Evolutionary conservation across 805 yeast genomes (phyloP).

Genomic region (Yarrowia sp.): DNA sequence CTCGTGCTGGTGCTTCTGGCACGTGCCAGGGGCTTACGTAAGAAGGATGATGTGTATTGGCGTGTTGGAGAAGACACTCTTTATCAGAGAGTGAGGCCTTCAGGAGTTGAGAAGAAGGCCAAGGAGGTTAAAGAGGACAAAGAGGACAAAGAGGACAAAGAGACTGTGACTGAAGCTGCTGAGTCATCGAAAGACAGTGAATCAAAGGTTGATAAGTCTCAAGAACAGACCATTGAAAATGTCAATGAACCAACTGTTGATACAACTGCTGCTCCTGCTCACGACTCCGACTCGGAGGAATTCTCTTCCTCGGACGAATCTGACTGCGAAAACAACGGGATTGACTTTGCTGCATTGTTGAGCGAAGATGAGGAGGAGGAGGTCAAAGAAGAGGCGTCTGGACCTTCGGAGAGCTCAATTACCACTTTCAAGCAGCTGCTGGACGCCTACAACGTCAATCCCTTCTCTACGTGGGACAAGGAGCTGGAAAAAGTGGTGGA

Average conservation of each 20-base stretch:
- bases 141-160: background rate
- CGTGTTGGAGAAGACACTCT: constrained; percentile 19
- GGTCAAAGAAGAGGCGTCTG: constrained; percentile 33
- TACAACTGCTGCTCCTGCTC: background rate
- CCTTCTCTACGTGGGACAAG: constrained; percentile 58
- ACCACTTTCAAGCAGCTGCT: constrained; percentile 52
- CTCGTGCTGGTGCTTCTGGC: constrained; percentile 51
- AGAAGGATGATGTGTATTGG: constrained; percentile 41
- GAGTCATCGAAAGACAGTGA: background rate
- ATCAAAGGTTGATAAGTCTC: too few relatives aligned
- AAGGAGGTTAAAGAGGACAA: background rate
- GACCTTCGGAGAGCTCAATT: background rate
- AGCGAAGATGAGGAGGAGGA: constrained; percentile 43
- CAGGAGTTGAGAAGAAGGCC: background rate
- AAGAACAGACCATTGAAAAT: too few relatives aligned
- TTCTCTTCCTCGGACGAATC: constrained; percentile 25
- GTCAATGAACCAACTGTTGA: background rate
- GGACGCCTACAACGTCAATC: constrained; percentile 51
- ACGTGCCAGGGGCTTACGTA: constrained; percentile 51
- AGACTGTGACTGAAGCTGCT: background rate
- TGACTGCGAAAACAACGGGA: constrained; percentile 26
- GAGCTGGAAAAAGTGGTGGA: constrained; percentile 54
- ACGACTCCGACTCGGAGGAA: constrained; percentile 34
- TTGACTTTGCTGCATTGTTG: constrained; percentile 25
- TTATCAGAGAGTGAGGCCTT: background rate